Evolutionary conservation across 1,139 yeast genomes (phyloP), one percentile per base, ranked within the genome.

Genomic region (Yamadazyma trypodendri): DNA sequence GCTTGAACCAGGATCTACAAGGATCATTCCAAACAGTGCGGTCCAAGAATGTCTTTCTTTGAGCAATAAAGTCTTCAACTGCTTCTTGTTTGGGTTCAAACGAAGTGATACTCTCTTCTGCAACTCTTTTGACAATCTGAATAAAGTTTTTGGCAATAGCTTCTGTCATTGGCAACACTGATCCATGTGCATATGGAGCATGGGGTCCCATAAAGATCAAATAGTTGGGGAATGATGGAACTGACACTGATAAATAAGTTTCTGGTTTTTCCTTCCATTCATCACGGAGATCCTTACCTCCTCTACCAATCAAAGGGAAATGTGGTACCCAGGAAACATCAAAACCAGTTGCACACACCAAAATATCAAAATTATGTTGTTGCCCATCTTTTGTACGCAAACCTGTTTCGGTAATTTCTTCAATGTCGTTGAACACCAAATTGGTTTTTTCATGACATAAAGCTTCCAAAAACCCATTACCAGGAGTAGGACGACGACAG

Each of bases 321-420:
- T 31, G 34, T 18, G 34, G 34, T 5, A 21, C 27, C 34, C 34
- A 31, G 6, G 34, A 31, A 9, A 31, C 34, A 20, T 31, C 34
- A 21, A 31, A 31, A 21, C 34, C 34, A 31, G 34, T 31, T 12
- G 34, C 34, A 31, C 34, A 31, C 6, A 31, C 13, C 34, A 31
- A 31, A 13, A 31, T 17, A 12, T 31, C 34, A 13, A 31, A 31
- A n/a, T 31, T 17, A 15, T 31, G 27, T 14, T 31, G 34, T 21
- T 31, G 11, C 6, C 34, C 59, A 3, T 34, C 34, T 23, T 48
- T 42, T 8, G 58, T 57, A 28, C 51, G 48, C 24, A 53, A 36
- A 13, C 38, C 43, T 12, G 46, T 34, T 4, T 29, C 18, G 16
- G 29, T 16, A 11, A 31, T 31, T 22, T 31, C 34, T 9, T 31